phyloP scores from a whole-genome alignment of 2,329 filamentous ascomycete genomes.

The Diaporthe vaccinii region DNA sequence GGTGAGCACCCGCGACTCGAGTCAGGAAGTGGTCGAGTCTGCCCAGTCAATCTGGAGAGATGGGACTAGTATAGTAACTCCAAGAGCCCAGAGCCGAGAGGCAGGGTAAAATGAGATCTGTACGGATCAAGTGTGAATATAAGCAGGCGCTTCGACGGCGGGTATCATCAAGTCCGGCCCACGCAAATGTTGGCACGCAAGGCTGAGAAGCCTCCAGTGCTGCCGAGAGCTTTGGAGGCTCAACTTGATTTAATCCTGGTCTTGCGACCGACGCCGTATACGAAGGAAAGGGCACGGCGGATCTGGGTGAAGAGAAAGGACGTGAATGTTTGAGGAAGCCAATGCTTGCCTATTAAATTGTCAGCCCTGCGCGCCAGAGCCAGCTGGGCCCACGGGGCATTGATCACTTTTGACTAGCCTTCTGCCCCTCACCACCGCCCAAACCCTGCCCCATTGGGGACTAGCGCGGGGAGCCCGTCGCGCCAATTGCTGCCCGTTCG shows the following conservation, averaged over 20 bases:
- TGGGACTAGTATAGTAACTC: conserved; percentile 29
- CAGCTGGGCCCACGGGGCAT: conserved; percentile 10
- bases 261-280: conserved; percentile 2
- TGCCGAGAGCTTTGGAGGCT: not conserved
- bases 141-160: conserved; percentile 6
- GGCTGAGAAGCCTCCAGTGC: conserved; percentile 6
- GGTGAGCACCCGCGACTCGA: conserved; percentile 8
- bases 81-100: conserved; percentile 13
- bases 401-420: conserved; percentile 28
- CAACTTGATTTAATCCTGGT: not conserved
- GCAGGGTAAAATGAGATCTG: conserved; percentile 11
- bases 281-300: not conserved
- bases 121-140: conserved; percentile 20
- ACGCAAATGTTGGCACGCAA: not conserved
- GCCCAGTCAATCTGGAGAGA: conserved; percentile 6
- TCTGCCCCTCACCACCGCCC: conserved; percentile 40
- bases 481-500: conserved; percentile 16
- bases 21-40: conserved; percentile 29
- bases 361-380: conserved; percentile 17
- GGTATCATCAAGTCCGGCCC: conserved; percentile 1
- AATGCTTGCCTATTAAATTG: conserved; percentile 40
- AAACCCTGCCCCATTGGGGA: not conserved
- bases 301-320: conserved; percentile 24
- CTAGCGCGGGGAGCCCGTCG: conserved; percentile 32
- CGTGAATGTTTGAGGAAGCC: conserved; percentile 31